Evolutionary conservation across 1,139 yeast species (phyloP), one percentile per base, ranked within the genome.

Genomic region (Meyerozyma carpophila): DNA sequence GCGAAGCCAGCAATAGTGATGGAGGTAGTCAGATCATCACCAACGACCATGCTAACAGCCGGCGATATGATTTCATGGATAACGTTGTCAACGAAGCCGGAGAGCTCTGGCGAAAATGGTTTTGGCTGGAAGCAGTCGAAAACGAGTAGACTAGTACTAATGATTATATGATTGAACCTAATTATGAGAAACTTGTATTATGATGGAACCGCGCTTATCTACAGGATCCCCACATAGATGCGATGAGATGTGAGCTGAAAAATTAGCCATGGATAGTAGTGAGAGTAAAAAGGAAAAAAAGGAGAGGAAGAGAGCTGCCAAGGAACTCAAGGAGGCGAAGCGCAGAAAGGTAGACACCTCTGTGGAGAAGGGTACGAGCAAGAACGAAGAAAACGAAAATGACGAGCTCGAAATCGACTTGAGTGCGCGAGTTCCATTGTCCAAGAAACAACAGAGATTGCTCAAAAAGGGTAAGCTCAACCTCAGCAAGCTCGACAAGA

Each of bases 381-480:
- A 47, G 39, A 53, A 45, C 41, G 55, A 44, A 48, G 56, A 47
- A 50, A 40, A 32, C 44, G 49, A 24, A 39, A 36, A 11, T 34
- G 82, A 75, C 32, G 95, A 89, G 59, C 74, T 93, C 39, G 95
- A 85, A 57, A 88, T 93, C 51, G 93, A 90, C 58, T 70, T 93
- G 45, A 70, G 75, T 26, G 86, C 82, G 39, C 82, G 89, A 4
- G 79, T 85, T 7, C 98, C 98, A 0, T 70, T 91, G 43, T 90
- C 97, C 14, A 90, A 88, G 65, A 93, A 93, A 60, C 96, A 93
- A 65, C 84, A 84, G 56, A 86, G 98, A 68, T 70, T 84, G 53
- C 68, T 87, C 54, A 91, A 94, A 63, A 85, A 85, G 59, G 93
- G 93, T 32, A 84, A 85, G 58, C 67, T 82, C 44, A 77, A 84